A percentile compares a stretch with the other conserved stretches of the same genome.
Evolutionary conservation across 208 protist species (phyloP).

Genomic region (Trypanosoma mega): DNA sequence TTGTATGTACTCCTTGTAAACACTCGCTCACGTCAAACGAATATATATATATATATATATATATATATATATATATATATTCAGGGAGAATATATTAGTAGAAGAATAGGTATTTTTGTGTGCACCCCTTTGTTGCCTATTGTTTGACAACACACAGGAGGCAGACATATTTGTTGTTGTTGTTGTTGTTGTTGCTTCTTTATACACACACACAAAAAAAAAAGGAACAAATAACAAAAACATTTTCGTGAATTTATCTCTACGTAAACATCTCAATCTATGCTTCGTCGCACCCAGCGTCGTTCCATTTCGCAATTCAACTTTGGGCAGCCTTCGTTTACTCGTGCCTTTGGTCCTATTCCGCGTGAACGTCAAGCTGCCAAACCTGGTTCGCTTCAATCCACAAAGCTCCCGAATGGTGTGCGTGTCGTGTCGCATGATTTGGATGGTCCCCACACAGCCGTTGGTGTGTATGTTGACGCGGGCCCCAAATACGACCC

Average conservation of each 20-base stretch:
- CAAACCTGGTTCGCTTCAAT: conserved; percentile 35
- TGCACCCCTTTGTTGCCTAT: too few relatives aligned
- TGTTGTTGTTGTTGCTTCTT: conserved; percentile 7
- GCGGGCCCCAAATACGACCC: conserved; percentile 85
- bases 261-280: conserved; percentile 10
- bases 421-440: conserved; percentile 79
- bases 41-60: too few relatives aligned
- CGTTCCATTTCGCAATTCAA: conserved; percentile 71
- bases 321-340: conserved; percentile 78
- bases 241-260: neutral
- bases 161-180: neutral
- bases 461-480: conserved; percentile 73
- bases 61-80: too few relatives aligned
- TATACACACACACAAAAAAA: neutral
- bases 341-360: conserved; percentile 56
- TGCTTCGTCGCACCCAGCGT: conserved; percentile 56
- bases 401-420: conserved; percentile 67
- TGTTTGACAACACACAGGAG: too few relatives aligned
- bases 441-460: conserved; percentile 56
- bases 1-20: too few relatives aligned
- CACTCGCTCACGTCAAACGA: too few relatives aligned
- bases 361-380: conserved; percentile 25
- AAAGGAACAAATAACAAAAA: neutral
- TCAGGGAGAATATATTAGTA: too few relatives aligned
- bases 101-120: too few relatives aligned